Evolutionary conservation across 2,329 filamentous ascomycete genomes (phyloP), one percentile per base, ranked within the genome.

Genomic region (Teratosphaeria epicoccoides): DNA sequence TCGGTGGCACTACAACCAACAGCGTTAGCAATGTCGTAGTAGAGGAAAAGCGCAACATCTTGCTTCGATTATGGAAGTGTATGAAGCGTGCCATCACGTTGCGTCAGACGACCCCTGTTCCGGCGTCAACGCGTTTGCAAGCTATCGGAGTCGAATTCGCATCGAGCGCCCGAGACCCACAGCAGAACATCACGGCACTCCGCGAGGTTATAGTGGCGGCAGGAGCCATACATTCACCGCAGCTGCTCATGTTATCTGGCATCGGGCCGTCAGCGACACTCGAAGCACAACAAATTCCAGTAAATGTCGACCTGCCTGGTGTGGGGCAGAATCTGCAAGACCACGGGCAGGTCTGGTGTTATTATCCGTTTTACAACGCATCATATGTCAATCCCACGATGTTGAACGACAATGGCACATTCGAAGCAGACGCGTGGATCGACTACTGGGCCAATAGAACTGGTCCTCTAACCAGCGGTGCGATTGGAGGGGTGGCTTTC

Each of bases 251-350:
- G 57, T 54, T 66, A 7, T 66, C 63, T n/a, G 82, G 83, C 14
- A 73, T 85, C 23, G 82, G 82, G 0, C 80, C 80, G 0, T 60
- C 67, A 6, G 59, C 68, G 0, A 73, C 80, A 55, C 71, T 85
- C 2, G 55, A 71, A 17, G 14, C 23, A 2, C 48, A 55, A 4
- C 65, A 69, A 14, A 83, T 85, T 54, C 61, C 71, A 1, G 66
- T 78, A 1, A 57, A 82, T 14, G 69, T 76, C 4, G 73, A 84
- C 54, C 76, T 81, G 0, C 75, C 77, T 1, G 79, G 83, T 29
- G 81, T 86, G 2, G 83, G 83, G 1, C 76, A 75, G 55, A 82
- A 85, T 63, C 70, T 86, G 0, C 71, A 82, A 52, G 81, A 86
- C 59, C 81, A 83, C 43, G 54, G 55, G 14, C 57, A 60, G 48